Conservation (phyloP, 192 early-diverging fungal species). For the Lunasporangiospora selenospora region DNA sequence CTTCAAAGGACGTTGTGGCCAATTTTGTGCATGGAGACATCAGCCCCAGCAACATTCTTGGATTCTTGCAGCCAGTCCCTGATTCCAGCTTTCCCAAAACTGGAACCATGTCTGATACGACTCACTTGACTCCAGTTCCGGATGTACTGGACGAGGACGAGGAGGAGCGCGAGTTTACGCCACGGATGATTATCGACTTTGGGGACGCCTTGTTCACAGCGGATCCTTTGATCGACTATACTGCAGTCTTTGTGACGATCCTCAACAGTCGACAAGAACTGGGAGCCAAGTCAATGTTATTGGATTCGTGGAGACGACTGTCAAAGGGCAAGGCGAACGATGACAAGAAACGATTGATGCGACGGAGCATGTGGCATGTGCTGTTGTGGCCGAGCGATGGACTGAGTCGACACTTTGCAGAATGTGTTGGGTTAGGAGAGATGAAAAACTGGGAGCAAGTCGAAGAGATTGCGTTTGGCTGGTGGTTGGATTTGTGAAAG, state of each 20-base stretch:
- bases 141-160: too few relatives aligned
- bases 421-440: slow-evolving; percentile 37
- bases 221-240: slow-evolving; percentile 47
- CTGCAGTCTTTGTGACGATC: slow-evolving; percentile 38
- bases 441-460: slow-evolving; percentile 48
- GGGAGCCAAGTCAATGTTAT: neutral
- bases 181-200: slow-evolving; percentile 29
- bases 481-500: slow-evolving; percentile 19
- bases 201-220: slow-evolving; percentile 24
- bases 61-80: neutral
- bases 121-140: too few relatives aligned
- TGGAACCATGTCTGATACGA: too few relatives aligned
- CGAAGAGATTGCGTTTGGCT: slow-evolving; percentile 42
- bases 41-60: slow-evolving; percentile 46
- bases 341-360: neutral
- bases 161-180: too few relatives aligned
- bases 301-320: slow-evolving; percentile 16
- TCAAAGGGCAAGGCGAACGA: neutral
- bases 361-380: slow-evolving; percentile 47
- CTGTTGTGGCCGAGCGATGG: slow-evolving; percentile 50
- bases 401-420: slow-evolving; percentile 21
- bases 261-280: slow-evolving; percentile 30
- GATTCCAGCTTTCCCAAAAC: slow-evolving; percentile 6
- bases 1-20: slow-evolving; percentile 6
- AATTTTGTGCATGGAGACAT: slow-evolving; percentile 48